Base-by-base conservation (phyloP, 495 filamentous ascomycete species). In the Lindgomyces ingoldianus region DNA sequence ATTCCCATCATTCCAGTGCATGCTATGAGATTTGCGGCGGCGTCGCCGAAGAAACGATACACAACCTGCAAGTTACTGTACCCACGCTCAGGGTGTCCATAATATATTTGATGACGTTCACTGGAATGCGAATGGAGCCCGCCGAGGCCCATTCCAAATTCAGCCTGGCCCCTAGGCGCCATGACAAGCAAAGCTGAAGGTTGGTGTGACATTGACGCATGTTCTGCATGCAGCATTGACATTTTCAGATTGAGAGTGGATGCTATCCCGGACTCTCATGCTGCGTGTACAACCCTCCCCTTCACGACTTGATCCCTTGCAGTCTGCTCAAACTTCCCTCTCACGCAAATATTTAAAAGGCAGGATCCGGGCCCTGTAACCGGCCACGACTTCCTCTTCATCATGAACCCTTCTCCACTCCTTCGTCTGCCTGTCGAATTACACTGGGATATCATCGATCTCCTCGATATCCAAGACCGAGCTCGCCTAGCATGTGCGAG, bases 351-450 rank as follows among this genome's bases (percentile, higher is more conserved):
- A 39, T 14, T 39, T 39, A 39, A 39, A 39, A 14, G 14, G 6
- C 33, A 39, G 6, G 14, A 6, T 14, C 33, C 25, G 30, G 26
- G 16, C 36, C 45, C 26, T 54, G 9, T 3, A 39, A 45, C 24
- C 10, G 29, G 22, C 29, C 33, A 9, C 22, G 21, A 60, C 44
- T 18, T 18, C 10, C 9, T 42, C 29, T 41, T 45, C 50, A 21
- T 21, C 27, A 61, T 57, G 58, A n/a, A 4, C 19, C n/a, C 56
- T 50, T 29, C 64, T 19, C 64, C 57, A 16, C 22, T 69, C 33
- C 33, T 69, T 24, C 51, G 62, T 14, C 62, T 69, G 39, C 66
- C 66, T 36, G 16, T 58, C 49, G 66, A 69, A 47, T 26, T 69
- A 14, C 62, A 65, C 30, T 9, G 18, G 14, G 57, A 64, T 25